Evolutionary conservation across 169 alveolate genomes (phyloP).

Genomic region (Plasmodium inui): DNA sequence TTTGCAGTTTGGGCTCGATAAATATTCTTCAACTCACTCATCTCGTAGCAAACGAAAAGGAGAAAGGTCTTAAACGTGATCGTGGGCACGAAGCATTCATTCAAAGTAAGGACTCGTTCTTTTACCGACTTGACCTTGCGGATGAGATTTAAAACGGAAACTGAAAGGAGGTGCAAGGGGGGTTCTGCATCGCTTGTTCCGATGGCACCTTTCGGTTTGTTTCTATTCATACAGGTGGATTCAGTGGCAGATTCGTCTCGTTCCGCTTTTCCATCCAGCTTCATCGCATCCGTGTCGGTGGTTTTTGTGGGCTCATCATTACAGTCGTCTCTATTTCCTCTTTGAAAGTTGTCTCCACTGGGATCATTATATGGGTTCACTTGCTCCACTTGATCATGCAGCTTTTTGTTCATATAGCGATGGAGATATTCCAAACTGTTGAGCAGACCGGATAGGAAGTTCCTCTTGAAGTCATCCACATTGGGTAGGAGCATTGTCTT

Average conservation of each 20-base stretch:
- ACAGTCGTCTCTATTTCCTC: not conserved
- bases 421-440: slow-evolving; percentile 23
- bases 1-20: not conserved
- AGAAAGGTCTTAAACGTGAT: slow-evolving; percentile 69
- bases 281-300: not conserved
- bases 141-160: slow-evolving; percentile 17
- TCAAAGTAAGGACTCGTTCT: slow-evolving; percentile 10
- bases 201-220: not conserved
- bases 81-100: not conserved
- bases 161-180: slow-evolving; percentile 16
- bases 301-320: not conserved
- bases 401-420: not conserved
- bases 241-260: not conserved
- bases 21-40: slow-evolving; percentile 17
- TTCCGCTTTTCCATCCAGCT: not conserved
- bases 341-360: not conserved
- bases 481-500: not conserved
- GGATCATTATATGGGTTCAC: not conserved
- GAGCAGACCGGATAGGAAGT: slow-evolving; percentile 17
- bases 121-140: slow-evolving; percentile 19
- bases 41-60: slow-evolving; percentile 44
- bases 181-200: not conserved
- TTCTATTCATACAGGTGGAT: not conserved
- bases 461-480: slow-evolving; percentile 34
- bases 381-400: not conserved